These are phyloP conservation scores for Neocucurbitaria cava DNA, from an alignment of 2,329 filamentous ascomycete species.

Conservation along the genomic window DNA sequence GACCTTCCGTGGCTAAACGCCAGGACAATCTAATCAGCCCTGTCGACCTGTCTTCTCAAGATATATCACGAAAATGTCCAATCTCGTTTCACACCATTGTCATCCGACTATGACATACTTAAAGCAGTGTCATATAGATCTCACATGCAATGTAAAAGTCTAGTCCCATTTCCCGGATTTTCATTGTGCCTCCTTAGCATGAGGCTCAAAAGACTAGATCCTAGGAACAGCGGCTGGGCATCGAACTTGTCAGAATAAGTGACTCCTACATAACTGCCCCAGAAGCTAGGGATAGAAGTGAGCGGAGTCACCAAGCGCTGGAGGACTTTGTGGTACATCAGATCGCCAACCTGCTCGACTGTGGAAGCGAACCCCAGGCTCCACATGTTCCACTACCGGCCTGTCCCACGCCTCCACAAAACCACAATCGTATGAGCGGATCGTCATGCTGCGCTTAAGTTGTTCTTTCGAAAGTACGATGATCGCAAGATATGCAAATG, in stretches of 20 bases:
- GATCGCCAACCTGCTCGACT: not conserved
- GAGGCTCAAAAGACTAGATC: conserved; percentile 26
- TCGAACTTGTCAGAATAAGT: conserved; percentile 1
- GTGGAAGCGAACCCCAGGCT: conserved; percentile 16
- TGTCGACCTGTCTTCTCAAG: conserved; percentile 18
- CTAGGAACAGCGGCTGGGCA: conserved; percentile 9
- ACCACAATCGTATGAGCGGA: conserved; percentile 15
- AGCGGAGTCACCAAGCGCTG: no score
- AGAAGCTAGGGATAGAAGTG: not conserved
- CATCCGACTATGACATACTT: conserved; percentile 8
- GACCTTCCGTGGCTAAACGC: conserved; percentile 34
- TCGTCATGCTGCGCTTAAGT: conserved; percentile 5
- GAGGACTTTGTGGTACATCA: no score
- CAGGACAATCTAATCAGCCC: conserved; percentile 22
- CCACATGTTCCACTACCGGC: conserved; percentile 11
- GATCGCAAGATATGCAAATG: conserved; percentile 23
- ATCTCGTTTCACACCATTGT: conserved; percentile 15
- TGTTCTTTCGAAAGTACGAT: conserved; percentile 2
- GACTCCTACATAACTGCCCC: not conserved
- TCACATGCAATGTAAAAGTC: conserved; percentile 13
- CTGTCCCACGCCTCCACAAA: conserved; percentile 2
- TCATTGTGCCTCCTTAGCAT: not conserved
- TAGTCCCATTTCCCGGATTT: conserved; percentile 6
- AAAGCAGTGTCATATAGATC: conserved; percentile 8
- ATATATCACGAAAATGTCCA: not conserved